Evolutionary conservation across 495 filamentous ascomycete genomes (phyloP).

Genomic region (Penicillium bialowiezense): DNA sequence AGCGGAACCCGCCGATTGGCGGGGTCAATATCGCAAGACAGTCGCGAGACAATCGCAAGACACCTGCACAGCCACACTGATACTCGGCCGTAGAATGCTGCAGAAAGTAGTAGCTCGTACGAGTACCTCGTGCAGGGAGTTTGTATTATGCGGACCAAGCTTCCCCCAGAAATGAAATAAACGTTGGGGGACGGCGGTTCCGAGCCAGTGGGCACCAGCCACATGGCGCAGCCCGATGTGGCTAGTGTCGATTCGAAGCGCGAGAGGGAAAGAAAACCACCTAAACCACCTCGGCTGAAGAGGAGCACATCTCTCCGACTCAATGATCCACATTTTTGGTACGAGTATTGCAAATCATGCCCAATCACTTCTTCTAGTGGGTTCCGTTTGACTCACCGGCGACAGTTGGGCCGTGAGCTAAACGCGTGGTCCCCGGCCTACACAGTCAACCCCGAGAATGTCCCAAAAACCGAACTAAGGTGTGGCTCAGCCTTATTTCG

Average conservation of each 20-base stretch:
- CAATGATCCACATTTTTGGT: not conserved
- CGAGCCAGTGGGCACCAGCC: constrained; percentile 2
- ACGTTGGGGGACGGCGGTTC: not conserved
- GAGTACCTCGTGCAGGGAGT: not conserved
- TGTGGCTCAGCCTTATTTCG: constrained; percentile 26
- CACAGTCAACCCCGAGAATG: not conserved
- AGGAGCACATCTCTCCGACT: not conserved
- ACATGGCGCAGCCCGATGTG: constrained; percentile 3
- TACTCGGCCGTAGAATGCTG: too few relatives aligned
- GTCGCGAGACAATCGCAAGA: constrained; percentile 3
- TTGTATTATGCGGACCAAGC: not conserved
- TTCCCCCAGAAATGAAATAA: not conserved
- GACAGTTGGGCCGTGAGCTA: constrained; percentile 1
- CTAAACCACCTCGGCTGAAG: not conserved
- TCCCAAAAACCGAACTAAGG: constrained; percentile 9
- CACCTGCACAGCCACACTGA: constrained; percentile 3
- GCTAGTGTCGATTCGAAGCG: not conserved
- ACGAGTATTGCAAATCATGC: not conserved
- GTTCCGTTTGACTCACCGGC: constrained; percentile 3
- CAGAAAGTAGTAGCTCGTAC: too few relatives aligned
- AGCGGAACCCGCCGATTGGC: constrained; percentile 7
- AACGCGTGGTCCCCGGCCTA: constrained; percentile 2
- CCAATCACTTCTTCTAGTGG: not conserved
- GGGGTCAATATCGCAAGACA: constrained; percentile 5
- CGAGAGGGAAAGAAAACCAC: not conserved